These are phyloP conservation scores for Pholiota molesta DNA, from an alignment of 768 basidiomycete species.

Conservation along the genomic window DNA sequence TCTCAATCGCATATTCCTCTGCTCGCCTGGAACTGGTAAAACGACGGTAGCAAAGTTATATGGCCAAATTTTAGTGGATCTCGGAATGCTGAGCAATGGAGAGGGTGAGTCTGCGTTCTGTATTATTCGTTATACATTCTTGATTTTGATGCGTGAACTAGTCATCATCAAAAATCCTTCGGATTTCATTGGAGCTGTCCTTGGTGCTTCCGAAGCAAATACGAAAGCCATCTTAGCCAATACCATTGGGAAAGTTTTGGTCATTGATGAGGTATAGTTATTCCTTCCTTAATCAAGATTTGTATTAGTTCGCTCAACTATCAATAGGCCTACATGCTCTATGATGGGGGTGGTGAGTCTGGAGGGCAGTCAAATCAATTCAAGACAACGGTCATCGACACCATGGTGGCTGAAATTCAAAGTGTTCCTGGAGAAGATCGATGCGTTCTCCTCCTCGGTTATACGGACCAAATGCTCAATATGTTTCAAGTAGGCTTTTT, in stretches of 20 bases:
- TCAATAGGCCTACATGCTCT: conserved; percentile 69
- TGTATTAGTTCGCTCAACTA: background rate
- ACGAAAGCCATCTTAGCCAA: conserved; percentile 65
- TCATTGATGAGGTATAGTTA: conserved; percentile 68
- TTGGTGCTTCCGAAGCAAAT: conserved; percentile 65
- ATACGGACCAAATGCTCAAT: conserved; percentile 66
- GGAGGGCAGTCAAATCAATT: conserved; percentile 44
- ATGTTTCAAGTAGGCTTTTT: conserved; percentile 63
- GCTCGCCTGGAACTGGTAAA: conserved; percentile 73
- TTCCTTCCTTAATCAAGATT: background rate
- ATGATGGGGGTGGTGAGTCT: conserved; percentile 40
- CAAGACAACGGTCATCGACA: conserved; percentile 74
- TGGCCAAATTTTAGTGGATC: conserved; percentile 61
- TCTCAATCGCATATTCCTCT: conserved; percentile 67
- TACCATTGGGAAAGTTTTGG: conserved; percentile 65
- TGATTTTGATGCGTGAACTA: conserved; percentile 23
- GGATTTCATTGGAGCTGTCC: conserved; percentile 61
- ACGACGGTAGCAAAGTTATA: conserved; percentile 72
- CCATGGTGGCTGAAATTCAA: conserved; percentile 75
- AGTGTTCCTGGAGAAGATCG: conserved; percentile 70
- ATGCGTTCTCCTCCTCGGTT: conserved; percentile 67
- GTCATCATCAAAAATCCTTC: conserved; percentile 71
- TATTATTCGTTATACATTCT: background rate
- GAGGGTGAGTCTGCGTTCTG: conserved; percentile 50
- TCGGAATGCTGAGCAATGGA: conserved; percentile 69